Base-by-base conservation (phyloP, 257 asterid genomes). In the Orobanche coerulescens region DNA sequence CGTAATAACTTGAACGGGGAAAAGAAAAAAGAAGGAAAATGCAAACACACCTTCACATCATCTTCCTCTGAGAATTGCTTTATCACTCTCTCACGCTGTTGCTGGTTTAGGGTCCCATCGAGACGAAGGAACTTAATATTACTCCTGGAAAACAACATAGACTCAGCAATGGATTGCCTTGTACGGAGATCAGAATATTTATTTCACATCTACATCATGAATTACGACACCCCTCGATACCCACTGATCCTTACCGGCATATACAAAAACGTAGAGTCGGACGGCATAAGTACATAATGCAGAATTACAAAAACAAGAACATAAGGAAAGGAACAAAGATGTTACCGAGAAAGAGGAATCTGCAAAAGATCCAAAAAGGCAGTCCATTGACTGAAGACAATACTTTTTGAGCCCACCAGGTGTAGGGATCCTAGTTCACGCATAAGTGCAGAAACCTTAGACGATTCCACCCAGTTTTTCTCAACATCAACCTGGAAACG, bases 381-480 rank as follows among this genome's bases (percentile, higher is more conserved):
- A 68, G 98, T 88, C 98, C 98, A 92, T 73, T 92, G 98, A 73
- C 98, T 92, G 79, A 92, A 88, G 67, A 92, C 83, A 30, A 92
- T 86, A 73, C 98, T 92, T 75, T 92, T 92, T 66, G 97, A 80
- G 65, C 91, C 83, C 33, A 25, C 67, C 6, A 77, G 50, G 49
- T 57, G 81, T 46, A 82, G 73, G 70, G 50, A 47, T 79, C 73
- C 70, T 34, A 92, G 73, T 69, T 92, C 98, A 55, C 37, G 67
- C 83, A 92, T 75, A 58, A 92, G 87, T 46, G 93, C 95, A 62
- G 98, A 73, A 58, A 88, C 88, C 79, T 92, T 92, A 6, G 98
- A 86, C 4, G 98, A 92, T 57, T 82, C 94, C 51, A 85, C 89
- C 98, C 98, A 92, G 79, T 82, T 92, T 69, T 72, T 79, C 60